These are phyloP conservation scores for Phytophthora hybrid DNA, from an alignment of 352 stramenopile genomes.

Conservation along the genomic window DNA sequence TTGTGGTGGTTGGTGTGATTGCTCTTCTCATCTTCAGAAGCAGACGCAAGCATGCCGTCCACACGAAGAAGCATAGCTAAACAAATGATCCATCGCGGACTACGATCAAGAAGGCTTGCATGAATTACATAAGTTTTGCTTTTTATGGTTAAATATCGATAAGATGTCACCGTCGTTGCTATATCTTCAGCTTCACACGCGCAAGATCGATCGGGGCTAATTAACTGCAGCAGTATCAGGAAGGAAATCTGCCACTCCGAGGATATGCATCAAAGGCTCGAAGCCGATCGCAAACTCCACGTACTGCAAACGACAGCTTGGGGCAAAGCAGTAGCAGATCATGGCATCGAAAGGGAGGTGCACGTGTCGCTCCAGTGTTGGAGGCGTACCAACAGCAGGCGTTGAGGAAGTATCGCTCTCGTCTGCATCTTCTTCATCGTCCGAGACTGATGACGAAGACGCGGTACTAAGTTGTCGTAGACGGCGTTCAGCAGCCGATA, in stretches of 20 bases:
- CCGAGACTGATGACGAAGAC: slow-evolving; percentile 23
- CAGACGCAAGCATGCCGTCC: slow-evolving; percentile 25
- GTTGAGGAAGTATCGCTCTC: slow-evolving; percentile 14
- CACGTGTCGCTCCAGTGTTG: slow-evolving; percentile 68
- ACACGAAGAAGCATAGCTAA: slow-evolving; percentile 47
- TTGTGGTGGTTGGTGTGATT: slow-evolving; percentile 26
- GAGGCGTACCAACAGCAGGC: background rate
- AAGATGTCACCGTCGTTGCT: slow-evolving; percentile 5
- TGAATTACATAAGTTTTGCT: slow-evolving; percentile 26
- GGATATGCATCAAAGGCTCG: slow-evolving; percentile 80
- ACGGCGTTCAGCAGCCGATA: slow-evolving; percentile 18
- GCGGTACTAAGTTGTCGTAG: slow-evolving; percentile 30
- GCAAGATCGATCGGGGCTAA: slow-evolving; percentile 2
- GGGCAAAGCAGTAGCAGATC: slow-evolving; percentile 87
- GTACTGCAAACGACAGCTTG: slow-evolving; percentile 69
- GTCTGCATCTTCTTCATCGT: slow-evolving; percentile 33
- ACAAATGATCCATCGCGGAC: background rate
- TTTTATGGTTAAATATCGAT: slow-evolving; percentile 30
- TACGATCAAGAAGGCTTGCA: background rate
- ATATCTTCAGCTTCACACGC: background rate
- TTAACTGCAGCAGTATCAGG: slow-evolving; percentile 21
- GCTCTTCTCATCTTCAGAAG: slow-evolving; percentile 30
- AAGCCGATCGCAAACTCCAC: slow-evolving; percentile 90
- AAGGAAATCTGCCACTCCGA: slow-evolving; percentile 73
- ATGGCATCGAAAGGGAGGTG: slow-evolving; percentile 81